These are phyloP conservation scores for Lactifluus volemus DNA, from an alignment of 768 basidiomycete species.

Conservation along the genomic window DNA sequence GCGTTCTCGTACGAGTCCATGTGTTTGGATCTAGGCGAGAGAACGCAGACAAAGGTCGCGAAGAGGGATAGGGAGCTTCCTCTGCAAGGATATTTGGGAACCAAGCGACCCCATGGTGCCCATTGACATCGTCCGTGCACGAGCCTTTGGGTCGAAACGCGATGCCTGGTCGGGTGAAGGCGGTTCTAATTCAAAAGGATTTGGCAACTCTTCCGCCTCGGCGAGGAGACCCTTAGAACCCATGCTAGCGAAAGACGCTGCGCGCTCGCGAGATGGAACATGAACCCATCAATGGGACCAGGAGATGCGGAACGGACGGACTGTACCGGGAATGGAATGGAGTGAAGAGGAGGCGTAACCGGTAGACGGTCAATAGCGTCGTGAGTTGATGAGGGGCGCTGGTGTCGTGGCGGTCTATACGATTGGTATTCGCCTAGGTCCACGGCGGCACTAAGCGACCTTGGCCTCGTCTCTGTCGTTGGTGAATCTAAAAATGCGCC, in stretches of 20 bases:
- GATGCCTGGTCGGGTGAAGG: conserved; percentile 34
- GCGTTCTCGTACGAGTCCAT: conserved; percentile 45
- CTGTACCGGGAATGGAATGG: conserved; percentile 51
- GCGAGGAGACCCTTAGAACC: conserved; percentile 40
- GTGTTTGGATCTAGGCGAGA: conserved; percentile 81
- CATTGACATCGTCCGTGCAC: conserved; percentile 35
- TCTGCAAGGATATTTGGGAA: conserved; percentile 30
- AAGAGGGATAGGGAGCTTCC: conserved; percentile 59
- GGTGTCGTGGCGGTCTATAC: conserved; percentile 33
- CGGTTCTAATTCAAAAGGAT: conserved; percentile 30
- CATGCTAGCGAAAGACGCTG: conserved; percentile 43
- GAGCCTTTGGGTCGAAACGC: conserved; percentile 37
- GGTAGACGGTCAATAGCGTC: conserved; percentile 37
- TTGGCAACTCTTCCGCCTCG: conserved; percentile 29
- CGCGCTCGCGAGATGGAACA: conserved; percentile 31
- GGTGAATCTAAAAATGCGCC: conserved; percentile 38
- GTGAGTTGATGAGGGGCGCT: conserved; percentile 45
- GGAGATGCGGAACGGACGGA: conserved; percentile 29
- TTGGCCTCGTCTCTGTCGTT: conserved; percentile 35
- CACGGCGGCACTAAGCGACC: conserved; percentile 49
- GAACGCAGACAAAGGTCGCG: conserved; percentile 47
- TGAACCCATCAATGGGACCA: conserved; percentile 27
- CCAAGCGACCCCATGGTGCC: conserved; percentile 37
- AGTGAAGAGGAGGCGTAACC: conserved; percentile 33
- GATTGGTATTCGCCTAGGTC: conserved; percentile 43